Base-by-base conservation (phyloP, 306 rosid species). In the Datisca glomerata region DNA sequence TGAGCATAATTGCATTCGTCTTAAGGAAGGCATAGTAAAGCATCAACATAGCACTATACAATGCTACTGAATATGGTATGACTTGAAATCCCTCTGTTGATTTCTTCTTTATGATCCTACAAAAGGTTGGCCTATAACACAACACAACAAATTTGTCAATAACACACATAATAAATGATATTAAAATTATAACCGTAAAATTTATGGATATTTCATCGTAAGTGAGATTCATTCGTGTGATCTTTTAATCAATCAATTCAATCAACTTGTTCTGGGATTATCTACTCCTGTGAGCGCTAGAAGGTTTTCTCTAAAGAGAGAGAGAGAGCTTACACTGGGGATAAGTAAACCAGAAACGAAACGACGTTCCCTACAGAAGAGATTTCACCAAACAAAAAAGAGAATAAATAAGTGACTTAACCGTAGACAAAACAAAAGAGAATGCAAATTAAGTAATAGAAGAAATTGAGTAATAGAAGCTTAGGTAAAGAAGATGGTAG, bases 321-420 rank as follows among this genome's bases (percentile, higher is more conserved):
- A 22, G 36, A 21, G 10, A 17, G 0, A n/a, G 31, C 83, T 81
- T 77, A 81, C 93, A 74, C 31, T 24, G 93, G 93, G 7, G 86
- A 69, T 29, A 81, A 45, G 73, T 76, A 81, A 44, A 77, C 86
- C 81, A 81, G 0, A 47, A 81, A 81, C 3, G 83, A 49, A 12
- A 81, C 72, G 7, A 81, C 74, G 63, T 81, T 81, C 20, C 93
- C 80, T 79, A 18, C 12, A 49, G 18, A 18, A 12, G 41, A 34
- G n/a, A n/a, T n/a, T n/a, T n/a, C n/a, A 18, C 5, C 24, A 20
- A 14, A 3, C 5, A 17, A 36, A 36, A 39, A 22, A 27, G 13
- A 15, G 13, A 41, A 34, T 22, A 8, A 36, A 47, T 5, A 2
- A 29, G 25, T 18, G 21, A 31, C 36, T 31, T 8, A 31, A 31